Conservation (phyloP, 164 flowering plant genomes). For the Berberis thunbergii region DNA sequence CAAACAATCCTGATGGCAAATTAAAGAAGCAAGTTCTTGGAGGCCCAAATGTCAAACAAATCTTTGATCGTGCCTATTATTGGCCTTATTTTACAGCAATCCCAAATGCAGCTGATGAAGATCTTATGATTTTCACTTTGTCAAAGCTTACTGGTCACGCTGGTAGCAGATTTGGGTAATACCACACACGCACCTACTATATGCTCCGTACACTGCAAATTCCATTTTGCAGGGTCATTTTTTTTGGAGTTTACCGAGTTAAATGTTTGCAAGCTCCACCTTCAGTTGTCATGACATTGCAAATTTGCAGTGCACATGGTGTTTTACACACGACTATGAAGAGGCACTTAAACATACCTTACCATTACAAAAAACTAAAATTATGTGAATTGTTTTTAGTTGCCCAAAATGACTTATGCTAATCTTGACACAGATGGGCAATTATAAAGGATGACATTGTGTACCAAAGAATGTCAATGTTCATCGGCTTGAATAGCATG, state of each 20-base stretch:
- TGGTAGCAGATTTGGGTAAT: conserved; percentile 83
- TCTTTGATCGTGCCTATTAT: conserved; percentile 80
- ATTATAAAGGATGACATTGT: conserved; percentile 48
- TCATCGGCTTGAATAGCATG: conserved; percentile 18
- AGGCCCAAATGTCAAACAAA: conserved; percentile 32
- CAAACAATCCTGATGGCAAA: conserved; percentile 83
- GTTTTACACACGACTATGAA: too few species aligned
- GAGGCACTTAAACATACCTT: too few species aligned
- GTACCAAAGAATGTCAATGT: conserved; percentile 28
- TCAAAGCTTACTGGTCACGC: conserved; percentile 98
- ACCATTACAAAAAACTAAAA: too few species aligned
- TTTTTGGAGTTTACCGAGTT: too few species aligned
- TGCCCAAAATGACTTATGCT: not conserved
- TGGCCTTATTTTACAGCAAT: conserved; percentile 94
- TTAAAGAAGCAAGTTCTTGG: conserved; percentile 46
- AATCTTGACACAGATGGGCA: conserved; percentile 53
- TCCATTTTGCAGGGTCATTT: too few species aligned
- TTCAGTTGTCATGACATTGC: too few species aligned
- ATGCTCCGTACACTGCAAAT: too few species aligned
- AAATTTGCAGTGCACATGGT: too few species aligned
- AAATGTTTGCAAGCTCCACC: too few species aligned
- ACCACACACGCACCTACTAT: not conserved
- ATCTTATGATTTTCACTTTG: conserved; percentile 79
- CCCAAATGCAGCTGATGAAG: conserved; percentile 47
- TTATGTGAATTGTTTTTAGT: too few species aligned